These are phyloP conservation scores for Postia placenta DNA, from an alignment of 768 basidiomycete species.

Conservation along the genomic window DNA sequence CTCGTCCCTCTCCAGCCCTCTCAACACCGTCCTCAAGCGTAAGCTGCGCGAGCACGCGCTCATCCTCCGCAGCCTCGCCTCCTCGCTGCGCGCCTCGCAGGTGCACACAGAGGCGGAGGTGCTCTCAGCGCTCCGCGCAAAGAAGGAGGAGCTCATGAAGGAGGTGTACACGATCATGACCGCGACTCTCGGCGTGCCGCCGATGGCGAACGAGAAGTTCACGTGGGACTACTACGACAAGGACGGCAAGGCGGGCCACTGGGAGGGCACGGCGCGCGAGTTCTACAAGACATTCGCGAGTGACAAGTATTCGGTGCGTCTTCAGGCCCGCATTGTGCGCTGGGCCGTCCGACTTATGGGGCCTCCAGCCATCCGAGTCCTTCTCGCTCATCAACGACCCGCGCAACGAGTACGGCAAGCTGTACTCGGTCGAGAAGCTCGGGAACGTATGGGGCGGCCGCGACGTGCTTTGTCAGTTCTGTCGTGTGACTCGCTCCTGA, in stretches of 20 bases:
- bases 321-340: neutral
- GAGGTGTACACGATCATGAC: conserved; percentile 83
- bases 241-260: conserved; percentile 65
- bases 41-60: conserved; percentile 91
- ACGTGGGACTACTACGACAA: conserved; percentile 87
- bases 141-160: conserved; percentile 81
- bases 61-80: conserved; percentile 61
- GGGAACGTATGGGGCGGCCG: conserved; percentile 90
- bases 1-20: conserved; percentile 63
- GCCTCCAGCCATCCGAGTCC: conserved; percentile 54
- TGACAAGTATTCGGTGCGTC: conserved; percentile 23
- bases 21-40: conserved; percentile 79
- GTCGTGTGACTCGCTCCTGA: too few species aligned
- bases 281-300: conserved; percentile 51
- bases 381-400: conserved; percentile 97
- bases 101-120: conserved; percentile 40
- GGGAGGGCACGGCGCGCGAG: conserved; percentile 78
- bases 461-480: conserved; percentile 62
- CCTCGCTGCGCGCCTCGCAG: conserved; percentile 42
- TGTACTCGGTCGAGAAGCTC: conserved; percentile 89
- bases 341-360: neutral
- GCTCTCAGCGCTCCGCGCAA: conserved; percentile 54
- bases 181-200: conserved; percentile 84
- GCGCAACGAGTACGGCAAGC: conserved; percentile 71
- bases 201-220: conserved; percentile 62